These are phyloP conservation scores for Corymbia calophylla DNA, from an alignment of 441 rosid genomes.

Conservation along the genomic window DNA sequence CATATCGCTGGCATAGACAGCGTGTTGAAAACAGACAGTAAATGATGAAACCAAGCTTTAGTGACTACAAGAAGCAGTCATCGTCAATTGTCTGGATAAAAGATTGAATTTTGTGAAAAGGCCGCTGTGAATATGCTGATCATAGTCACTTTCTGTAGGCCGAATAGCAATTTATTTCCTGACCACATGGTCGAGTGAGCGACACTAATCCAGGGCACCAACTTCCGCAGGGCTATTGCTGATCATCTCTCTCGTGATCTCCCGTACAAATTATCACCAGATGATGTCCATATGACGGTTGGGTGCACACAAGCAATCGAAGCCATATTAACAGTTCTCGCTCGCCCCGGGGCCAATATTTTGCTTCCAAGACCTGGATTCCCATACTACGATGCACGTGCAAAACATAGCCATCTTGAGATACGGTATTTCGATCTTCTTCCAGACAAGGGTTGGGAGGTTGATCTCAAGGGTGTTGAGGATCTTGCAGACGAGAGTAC, in stretches of 20 bases:
- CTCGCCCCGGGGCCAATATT: conserved; percentile 5
- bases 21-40: background rate
- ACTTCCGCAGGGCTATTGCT: conserved; percentile 4
- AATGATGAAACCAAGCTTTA: background rate
- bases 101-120: background rate
- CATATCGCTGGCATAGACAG: background rate
- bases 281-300: background rate
- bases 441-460: conserved; percentile 45
- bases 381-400: conserved; percentile 21
- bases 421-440: conserved; percentile 34
- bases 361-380: conserved; percentile 5
- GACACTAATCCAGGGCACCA: background rate
- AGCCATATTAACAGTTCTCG: background rate
- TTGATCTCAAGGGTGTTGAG: conserved; percentile 36
- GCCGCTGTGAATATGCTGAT: background rate
- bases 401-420: conserved; percentile 21
- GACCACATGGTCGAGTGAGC: background rate
- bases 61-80: background rate
- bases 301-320: conserved; percentile 10
- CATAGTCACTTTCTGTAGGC: background rate
- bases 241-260: conserved; percentile 11
- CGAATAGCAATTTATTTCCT: background rate
- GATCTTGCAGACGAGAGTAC: conserved; percentile 46
- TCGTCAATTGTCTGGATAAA: background rate
- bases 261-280: conserved; percentile 3